These are phyloP conservation scores for Lizonia empirigonia DNA, from an alignment of 2,329 filamentous ascomycete genomes.

Conservation along the genomic window DNA sequence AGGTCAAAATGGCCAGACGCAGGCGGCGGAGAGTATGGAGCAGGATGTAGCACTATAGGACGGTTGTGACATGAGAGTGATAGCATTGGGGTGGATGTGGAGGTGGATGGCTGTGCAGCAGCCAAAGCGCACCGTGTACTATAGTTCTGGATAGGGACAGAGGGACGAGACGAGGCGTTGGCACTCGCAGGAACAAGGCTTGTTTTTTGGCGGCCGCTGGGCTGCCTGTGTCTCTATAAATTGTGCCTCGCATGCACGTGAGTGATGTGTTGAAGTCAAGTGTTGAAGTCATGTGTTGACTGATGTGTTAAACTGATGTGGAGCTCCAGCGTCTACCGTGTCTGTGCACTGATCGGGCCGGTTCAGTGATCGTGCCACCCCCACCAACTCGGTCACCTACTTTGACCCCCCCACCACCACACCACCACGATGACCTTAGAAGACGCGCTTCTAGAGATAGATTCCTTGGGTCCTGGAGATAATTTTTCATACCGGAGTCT, in stretches of 20 bases:
- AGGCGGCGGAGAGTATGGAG: conserved; percentile 26
- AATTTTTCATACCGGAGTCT: no score
- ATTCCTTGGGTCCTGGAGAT: no score
- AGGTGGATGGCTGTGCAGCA: conserved; percentile 7
- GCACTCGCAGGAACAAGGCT: conserved; percentile 4
- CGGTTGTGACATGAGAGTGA: conserved; percentile 15
- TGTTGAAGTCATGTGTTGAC: no score
- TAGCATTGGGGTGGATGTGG: conserved; percentile 21
- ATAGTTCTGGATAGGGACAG: conserved; percentile 29
- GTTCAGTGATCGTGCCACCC: no score
- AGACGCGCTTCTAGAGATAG: no score
- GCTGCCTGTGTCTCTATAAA: conserved; percentile 23
- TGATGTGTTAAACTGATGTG: background rate
- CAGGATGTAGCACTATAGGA: conserved; percentile 27
- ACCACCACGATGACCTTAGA: no score
- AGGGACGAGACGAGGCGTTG: background rate
- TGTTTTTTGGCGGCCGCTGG: conserved; percentile 20
- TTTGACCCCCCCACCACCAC: no score
- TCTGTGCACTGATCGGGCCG: no score
- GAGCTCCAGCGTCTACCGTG: no score
- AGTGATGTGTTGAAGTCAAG: no score
- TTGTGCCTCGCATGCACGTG: background rate
- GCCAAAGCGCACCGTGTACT: conserved; percentile 32
- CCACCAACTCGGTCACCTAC: no score
- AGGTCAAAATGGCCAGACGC: conserved; percentile 14